phyloP scores from a whole-genome alignment of 1,284 basidiomycete genomes.

The Termitomyces sp. region DNA sequence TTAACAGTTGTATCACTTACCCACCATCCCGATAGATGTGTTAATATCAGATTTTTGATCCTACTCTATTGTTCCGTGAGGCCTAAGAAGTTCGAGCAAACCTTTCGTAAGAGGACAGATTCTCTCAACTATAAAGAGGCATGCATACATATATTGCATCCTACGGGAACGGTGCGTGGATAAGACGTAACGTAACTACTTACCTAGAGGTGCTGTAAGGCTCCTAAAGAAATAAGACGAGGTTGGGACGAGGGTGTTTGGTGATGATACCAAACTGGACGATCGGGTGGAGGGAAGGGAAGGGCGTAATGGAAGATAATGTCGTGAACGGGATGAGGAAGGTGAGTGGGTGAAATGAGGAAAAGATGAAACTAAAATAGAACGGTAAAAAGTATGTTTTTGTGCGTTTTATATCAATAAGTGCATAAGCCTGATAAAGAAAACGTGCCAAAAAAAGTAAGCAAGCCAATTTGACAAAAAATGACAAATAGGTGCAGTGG shows the following conservation, averaged over 20 bases:
- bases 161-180: conserved; percentile 21
- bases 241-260: conserved; percentile 8
- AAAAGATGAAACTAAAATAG: conserved; percentile 29
- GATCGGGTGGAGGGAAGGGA: conserved; percentile 1
- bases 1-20: neutral
- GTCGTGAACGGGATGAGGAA: neutral
- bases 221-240: conserved; percentile 17
- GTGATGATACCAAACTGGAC: too few species aligned
- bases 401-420: conserved; percentile 37
- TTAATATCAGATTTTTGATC: neutral
- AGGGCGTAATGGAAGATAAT: neutral
- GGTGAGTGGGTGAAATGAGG: conserved; percentile 19
- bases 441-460: conserved; percentile 30
- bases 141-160: conserved; percentile 24
- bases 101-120: neutral
- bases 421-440: conserved; percentile 23
- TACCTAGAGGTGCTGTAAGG: conserved; percentile 31
- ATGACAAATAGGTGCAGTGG: conserved; percentile 13
- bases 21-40: neutral
- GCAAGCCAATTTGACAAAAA: conserved; percentile 18
- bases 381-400: conserved; percentile 43
- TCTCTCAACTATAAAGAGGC: conserved; percentile 22
- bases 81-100: neutral
- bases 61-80: neutral
- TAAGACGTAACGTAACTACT: conserved; percentile 39